phyloP scores from a whole-genome alignment of 345 rosid species.

The Salix koriyanagi region DNA sequence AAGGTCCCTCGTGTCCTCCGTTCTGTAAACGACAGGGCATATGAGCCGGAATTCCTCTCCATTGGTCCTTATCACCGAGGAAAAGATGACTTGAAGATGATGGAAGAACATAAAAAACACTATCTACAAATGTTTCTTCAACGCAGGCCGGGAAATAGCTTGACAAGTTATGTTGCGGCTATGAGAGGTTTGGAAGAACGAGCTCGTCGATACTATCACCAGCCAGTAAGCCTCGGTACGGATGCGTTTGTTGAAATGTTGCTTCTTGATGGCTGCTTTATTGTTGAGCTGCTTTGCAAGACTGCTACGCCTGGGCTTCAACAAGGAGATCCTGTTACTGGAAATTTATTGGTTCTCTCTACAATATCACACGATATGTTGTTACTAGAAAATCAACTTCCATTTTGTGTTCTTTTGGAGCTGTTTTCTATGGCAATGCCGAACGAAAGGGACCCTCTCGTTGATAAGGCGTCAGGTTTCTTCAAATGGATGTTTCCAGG shows the following conservation, averaged over 20 bases:
- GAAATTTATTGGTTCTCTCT: not conserved
- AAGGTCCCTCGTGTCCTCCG: not conserved
- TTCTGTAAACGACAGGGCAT: not conserved
- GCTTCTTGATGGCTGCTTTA: constrained; percentile 30
- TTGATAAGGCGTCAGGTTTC: accelerated
- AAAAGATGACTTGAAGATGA: not conserved
- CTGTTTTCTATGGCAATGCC: not conserved
- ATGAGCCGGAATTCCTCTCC: constrained; percentile 4
- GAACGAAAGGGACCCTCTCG: not conserved
- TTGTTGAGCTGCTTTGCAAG: constrained; percentile 13
- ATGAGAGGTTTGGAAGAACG: constrained; percentile 14
- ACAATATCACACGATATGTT: not conserved
- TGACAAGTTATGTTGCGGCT: not conserved
- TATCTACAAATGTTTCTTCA: constrained; percentile 6
- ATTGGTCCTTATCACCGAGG: constrained; percentile 8
- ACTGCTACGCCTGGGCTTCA: accelerated
- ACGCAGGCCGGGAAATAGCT: not conserved
- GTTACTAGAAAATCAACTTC: constrained; percentile 14
- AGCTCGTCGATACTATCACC: constrained; percentile 24
- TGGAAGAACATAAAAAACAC: constrained; percentile 14
- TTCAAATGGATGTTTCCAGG: not conserved
- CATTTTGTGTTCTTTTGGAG: constrained; percentile 12
- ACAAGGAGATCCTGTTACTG: too few relatives aligned
- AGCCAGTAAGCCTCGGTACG: not conserved
- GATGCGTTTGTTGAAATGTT: constrained; percentile 26